phyloP scores from a whole-genome alignment of 106 monocot species.

The Cymbidium sinense region DNA sequence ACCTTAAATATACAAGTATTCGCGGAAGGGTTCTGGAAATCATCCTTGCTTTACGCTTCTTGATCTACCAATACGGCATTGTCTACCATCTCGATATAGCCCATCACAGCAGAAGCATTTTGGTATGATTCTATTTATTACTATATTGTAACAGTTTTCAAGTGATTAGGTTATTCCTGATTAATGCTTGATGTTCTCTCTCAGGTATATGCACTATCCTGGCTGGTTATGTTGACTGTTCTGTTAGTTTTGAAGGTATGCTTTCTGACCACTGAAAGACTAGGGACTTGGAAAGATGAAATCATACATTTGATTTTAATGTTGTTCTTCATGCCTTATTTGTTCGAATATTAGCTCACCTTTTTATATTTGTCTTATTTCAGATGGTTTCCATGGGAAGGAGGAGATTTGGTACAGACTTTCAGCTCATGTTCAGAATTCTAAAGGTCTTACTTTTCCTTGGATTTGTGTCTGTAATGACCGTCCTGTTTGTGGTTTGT shows the following conservation, averaged over 20 bases:
- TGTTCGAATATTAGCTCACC: background rate
- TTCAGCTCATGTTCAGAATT: conserved; percentile 94
- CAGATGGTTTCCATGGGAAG: conserved; percentile 99
- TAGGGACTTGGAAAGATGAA: background rate
- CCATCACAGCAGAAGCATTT: conserved; percentile 59
- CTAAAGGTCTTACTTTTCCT: conserved; percentile 89
- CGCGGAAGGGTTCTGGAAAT: conserved; percentile 61
- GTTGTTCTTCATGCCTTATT: background rate
- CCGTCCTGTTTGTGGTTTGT: conserved; percentile 73
- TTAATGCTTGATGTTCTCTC: conserved; percentile 1
- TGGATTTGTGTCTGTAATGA: conserved; percentile 76
- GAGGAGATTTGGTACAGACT: conserved; percentile 77
- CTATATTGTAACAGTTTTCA: background rate
- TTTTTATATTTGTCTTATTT: background rate
- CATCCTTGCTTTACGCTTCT: conserved; percentile 67
- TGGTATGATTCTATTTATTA: conserved; percentile 32
- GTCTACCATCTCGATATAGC: conserved; percentile 93
- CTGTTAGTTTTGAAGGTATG: conserved; percentile 74
- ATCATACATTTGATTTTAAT: background rate
- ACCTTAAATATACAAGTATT: conserved; percentile 57
- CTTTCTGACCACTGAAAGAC: background rate
- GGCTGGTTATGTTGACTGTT: conserved; percentile 86
- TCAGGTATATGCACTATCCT: conserved; percentile 88
- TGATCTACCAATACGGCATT: conserved; percentile 88
- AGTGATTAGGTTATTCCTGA: conserved; percentile 3